These are phyloP conservation scores for Pythium diclinum DNA, from an alignment of 352 stramenopile species.

Conservation along the genomic window DNA sequence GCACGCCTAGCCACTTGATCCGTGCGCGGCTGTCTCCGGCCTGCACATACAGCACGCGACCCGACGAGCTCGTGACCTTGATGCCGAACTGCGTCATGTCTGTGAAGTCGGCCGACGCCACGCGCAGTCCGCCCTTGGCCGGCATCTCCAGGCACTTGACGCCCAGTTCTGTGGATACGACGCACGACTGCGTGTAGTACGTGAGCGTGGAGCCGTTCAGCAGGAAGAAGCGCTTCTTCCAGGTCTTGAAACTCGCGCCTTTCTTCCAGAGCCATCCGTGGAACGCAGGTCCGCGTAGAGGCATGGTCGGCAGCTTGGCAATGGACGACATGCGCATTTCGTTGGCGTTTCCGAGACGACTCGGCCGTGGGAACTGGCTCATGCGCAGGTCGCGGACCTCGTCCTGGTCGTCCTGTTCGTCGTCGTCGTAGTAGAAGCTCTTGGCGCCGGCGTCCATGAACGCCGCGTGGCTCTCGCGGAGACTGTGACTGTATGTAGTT, in stretches of 20 bases:
- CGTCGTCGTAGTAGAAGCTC: slow-evolving; percentile 11
- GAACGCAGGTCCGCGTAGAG: slow-evolving; percentile 54
- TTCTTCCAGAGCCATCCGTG: slow-evolving; percentile 81
- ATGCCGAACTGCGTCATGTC: slow-evolving; percentile 57
- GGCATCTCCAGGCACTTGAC: slow-evolving; percentile 62
- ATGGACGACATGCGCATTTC: slow-evolving; percentile 31
- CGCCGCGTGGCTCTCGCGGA: neutral
- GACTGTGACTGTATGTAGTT: neutral
- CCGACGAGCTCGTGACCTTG: slow-evolving; percentile 56
- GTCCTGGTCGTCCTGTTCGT: slow-evolving; percentile 1
- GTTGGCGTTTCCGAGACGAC: slow-evolving; percentile 6
- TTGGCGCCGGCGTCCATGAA: neutral
- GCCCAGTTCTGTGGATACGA: slow-evolving; percentile 55
- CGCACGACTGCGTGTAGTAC: slow-evolving; percentile 70
- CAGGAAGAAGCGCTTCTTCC: slow-evolving; percentile 80
- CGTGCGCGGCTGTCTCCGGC: slow-evolving; percentile 46
- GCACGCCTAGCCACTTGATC: slow-evolving; percentile 51
- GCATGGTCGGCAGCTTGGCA: slow-evolving; percentile 53
- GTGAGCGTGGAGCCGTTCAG: slow-evolving; percentile 61
- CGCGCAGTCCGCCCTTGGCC: slow-evolving; percentile 49
- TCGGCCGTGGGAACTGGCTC: slow-evolving; percentile 16
- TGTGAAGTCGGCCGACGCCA: slow-evolving; percentile 39
- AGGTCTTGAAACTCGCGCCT: slow-evolving; percentile 70
- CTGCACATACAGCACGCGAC: slow-evolving; percentile 55
- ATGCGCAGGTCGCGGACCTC: slow-evolving; percentile 10